Base-by-base conservation (phyloP, 441 rosid genomes). In the Croton laevigatus region DNA sequence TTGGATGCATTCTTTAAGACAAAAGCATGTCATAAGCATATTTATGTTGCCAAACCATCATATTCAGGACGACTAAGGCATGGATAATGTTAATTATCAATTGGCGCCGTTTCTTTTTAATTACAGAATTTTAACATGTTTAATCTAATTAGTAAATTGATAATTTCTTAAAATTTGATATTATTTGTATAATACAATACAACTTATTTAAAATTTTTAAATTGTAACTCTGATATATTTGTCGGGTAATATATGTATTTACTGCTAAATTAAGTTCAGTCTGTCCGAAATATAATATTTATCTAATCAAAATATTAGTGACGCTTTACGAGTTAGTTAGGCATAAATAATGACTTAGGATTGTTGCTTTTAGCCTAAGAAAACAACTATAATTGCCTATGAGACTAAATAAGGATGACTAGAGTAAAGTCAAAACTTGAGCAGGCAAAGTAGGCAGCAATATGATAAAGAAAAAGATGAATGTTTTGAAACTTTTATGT, bases 341-440 rank as follows among this genome's bases (percentile, higher is more conserved):
- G 74, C 74, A 79, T 27, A 27, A 63, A 81, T 75, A 73, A 74
- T 16, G 44, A 48, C 3, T 17, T 6, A 10, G 60, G 32, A 2
- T 34, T 59, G 70, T 22, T 84, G 76, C 82, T 74, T 81, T 81
- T 62, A 19, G 61, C 77, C 73, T 38, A 76, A 80, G 75, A 73
- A 76, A 76, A 71, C 73, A 76, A 63, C 61, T 19, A 72, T 75
- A 46, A 78, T 76, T 78, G 64, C 72, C 73, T 69, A 48, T 55
- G 20, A 32, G 55, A 9, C 2, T 16, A 60, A 69, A 49, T 13
- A 59, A n/a, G 27, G 32, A 27, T 27, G 32, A 27, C 2, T 20
- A 58, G 44, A 66, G 55, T 44, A 73, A 82, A 74, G 79, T 76
- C 79, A 82, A 75, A 74, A 75, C 64, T 44, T 58, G 68, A 70